Evolutionary conservation across 2,329 filamentous ascomycete species (phyloP).

Genomic region (Boeremia exigua): DNA sequence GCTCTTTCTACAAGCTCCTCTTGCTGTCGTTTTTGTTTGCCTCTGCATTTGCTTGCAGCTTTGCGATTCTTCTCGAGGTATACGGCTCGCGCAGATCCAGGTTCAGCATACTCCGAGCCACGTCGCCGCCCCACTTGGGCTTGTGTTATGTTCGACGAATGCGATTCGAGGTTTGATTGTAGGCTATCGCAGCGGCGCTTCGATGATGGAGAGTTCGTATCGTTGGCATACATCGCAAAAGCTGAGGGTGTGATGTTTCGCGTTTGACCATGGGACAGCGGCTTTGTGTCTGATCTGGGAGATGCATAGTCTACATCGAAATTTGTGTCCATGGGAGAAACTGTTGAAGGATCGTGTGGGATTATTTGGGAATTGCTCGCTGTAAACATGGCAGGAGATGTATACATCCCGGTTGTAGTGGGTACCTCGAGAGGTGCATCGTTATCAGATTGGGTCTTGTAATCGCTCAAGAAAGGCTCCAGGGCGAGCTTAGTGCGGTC

Average conservation of each 20-base stretch:
- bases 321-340: constrained; percentile 17
- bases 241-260: neutral
- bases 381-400: constrained; percentile 10
- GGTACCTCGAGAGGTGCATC: neutral
- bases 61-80: constrained; percentile 70
- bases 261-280: neutral
- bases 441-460: neutral
- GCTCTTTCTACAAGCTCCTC: constrained; percentile 56
- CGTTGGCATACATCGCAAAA: neutral
- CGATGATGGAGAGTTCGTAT: neutral
- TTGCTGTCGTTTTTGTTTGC: constrained; percentile 66
- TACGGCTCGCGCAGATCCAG: constrained; percentile 36
- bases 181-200: constrained; percentile 12
- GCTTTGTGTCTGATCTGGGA: constrained; percentile 1
- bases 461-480: neutral
- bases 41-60: constrained; percentile 74
- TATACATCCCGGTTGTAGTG: neutral
- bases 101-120: constrained; percentile 28
- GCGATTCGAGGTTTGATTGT: constrained; percentile 1
- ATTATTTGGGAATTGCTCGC: neutral
- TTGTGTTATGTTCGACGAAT: constrained; percentile 1
- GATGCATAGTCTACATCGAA: constrained; percentile 11
- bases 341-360: neutral
- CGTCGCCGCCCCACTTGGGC: constrained; percentile 18
- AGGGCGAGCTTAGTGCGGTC: neutral